A percentile compares a stretch with the other conserved stretches of the same genome.
These are phyloP conservation scores for Dactylonectria macrodidyma DNA, from an alignment of 2,329 filamentous ascomycete genomes.

Conservation along the genomic window DNA sequence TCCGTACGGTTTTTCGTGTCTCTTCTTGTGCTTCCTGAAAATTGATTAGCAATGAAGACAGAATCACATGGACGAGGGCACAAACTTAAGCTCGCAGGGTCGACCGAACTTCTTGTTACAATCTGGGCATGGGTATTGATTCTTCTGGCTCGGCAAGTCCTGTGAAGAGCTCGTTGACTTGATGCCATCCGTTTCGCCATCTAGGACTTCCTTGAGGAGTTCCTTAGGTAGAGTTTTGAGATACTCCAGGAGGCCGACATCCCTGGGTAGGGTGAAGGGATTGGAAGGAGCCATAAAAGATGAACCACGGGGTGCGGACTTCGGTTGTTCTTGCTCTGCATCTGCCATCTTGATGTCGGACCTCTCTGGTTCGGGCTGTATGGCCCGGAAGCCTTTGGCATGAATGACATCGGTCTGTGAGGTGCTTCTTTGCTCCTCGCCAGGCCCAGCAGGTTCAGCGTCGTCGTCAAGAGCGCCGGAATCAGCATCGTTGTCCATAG, in stretches of 20 bases:
- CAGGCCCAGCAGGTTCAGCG: not conserved
- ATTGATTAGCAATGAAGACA: constrained; percentile 39
- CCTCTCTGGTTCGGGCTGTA: constrained; percentile 20
- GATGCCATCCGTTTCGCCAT: constrained; percentile 26
- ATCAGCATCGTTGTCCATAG: constrained; percentile 1
- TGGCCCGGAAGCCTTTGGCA: not conserved
- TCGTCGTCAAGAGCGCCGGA: not conserved
- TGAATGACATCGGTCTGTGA: constrained; percentile 5
- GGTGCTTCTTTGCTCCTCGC: not conserved
- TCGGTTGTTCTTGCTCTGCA: constrained; percentile 17
- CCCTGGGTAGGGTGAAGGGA: constrained; percentile 10
- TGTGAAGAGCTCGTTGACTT: constrained; percentile 28
- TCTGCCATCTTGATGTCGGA: constrained; percentile 38
- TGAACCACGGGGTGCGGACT: not conserved
- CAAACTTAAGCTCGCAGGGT: constrained; percentile 72
- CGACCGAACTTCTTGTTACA: constrained; percentile 66
- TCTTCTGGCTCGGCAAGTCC: constrained; percentile 32
- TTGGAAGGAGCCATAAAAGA: not conserved
- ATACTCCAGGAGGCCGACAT: constrained; percentile 36
- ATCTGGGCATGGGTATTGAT: constrained; percentile 50
- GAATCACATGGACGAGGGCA: not conserved
- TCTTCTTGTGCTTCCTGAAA: constrained; percentile 84
- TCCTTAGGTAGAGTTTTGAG: constrained; percentile 51
- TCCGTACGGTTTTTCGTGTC: constrained; percentile 85
- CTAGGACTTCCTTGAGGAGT: constrained; percentile 52